A percentile compares a stretch with the other conserved stretches of the same genome.
Evolutionary conservation across 2,329 filamentous ascomycete species (phyloP).

Genomic region (Rhynchosporium graminicola): DNA sequence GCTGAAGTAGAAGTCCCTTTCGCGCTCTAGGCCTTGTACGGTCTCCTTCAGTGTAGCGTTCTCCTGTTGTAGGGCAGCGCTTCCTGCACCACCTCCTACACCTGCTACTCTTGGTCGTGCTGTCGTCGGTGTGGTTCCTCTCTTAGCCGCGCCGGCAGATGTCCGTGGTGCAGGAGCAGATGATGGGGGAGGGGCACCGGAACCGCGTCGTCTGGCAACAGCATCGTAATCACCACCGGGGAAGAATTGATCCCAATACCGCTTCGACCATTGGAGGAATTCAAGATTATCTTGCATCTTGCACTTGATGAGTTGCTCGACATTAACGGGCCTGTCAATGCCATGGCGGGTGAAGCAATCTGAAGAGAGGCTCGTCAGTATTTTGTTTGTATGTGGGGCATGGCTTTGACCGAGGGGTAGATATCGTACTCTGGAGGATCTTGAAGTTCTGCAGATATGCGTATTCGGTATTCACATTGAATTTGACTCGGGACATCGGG

Average conservation of each 20-base stretch:
- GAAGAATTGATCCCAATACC: constrained; percentile 97
- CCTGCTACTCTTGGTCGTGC: constrained; percentile 48
- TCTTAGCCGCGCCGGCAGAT: constrained; percentile 47
- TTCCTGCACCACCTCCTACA: constrained; percentile 58
- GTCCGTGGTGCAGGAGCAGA: constrained; percentile 52
- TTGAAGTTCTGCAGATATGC: constrained; percentile 99
- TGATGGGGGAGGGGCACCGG: constrained; percentile 56
- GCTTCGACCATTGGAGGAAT: constrained; percentile 96
- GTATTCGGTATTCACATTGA: constrained; percentile 97
- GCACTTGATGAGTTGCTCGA: constrained; percentile 90
- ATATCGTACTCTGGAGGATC: constrained; percentile 76
- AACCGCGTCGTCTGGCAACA: constrained; percentile 78
- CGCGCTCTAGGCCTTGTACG: constrained; percentile 89
- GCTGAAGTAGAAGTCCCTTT: constrained; percentile 98
- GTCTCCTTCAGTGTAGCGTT: constrained; percentile 91
- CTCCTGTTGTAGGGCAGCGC: constrained; percentile 77
- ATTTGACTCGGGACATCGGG: constrained; percentile 94
- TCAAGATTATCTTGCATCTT: constrained; percentile 99
- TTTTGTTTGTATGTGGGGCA: constrained; percentile 6
- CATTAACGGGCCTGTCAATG: constrained; percentile 86
- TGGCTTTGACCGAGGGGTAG: constrained; percentile 17
- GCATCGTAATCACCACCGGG: constrained; percentile 97
- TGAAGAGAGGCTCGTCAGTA: constrained; percentile 42
- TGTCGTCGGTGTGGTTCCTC: constrained; percentile 46
- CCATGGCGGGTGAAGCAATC: constrained; percentile 83